A percentile compares a stretch with the other conserved stretches of the same genome.
Evolutionary conservation across 768 basidiomycete species (phyloP).

Genomic region (Boletus sp.): DNA sequence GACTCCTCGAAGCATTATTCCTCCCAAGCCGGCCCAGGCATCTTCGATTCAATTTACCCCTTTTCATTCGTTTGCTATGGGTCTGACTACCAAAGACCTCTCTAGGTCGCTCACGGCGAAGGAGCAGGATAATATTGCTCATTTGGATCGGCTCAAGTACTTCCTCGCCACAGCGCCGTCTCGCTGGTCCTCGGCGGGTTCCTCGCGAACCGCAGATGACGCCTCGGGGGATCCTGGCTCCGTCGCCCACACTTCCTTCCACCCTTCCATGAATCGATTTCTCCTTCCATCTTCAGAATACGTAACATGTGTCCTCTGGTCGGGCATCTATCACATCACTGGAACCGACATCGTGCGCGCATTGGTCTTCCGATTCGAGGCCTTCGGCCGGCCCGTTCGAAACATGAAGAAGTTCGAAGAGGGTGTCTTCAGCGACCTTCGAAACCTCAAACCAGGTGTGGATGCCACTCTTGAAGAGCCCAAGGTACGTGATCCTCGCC

Average conservation of each 20-base stretch:
- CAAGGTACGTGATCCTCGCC: constrained; percentile 56
- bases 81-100: constrained; percentile 28
- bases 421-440: constrained; percentile 89
- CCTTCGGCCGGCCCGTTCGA: constrained; percentile 85
- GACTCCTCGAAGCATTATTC: constrained; percentile 13
- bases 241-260: constrained; percentile 48
- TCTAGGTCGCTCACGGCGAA: constrained; percentile 53
- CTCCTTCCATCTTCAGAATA: constrained; percentile 83
- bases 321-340: constrained; percentile 88
- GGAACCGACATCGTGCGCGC: constrained; percentile 97
- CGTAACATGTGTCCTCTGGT: constrained; percentile 91
- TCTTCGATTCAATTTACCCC: constrained; percentile 6
- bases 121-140: constrained; percentile 70
- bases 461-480: constrained; percentile 95
- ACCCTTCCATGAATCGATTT: constrained; percentile 84
- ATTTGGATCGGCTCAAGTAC: constrained; percentile 82
- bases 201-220: constrained; percentile 28
- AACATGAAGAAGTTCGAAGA: constrained; percentile 99
- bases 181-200: constrained; percentile 52
- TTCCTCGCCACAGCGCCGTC: constrained; percentile 85
- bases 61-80: constrained; percentile 24
- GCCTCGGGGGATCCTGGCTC: constrained; percentile 19
- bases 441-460: constrained; percentile 90
- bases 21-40: constrained; percentile 4
- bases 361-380: constrained; percentile 91